Base-by-base conservation (phyloP, 306 rosid species). In the Sindora glabra region DNA sequence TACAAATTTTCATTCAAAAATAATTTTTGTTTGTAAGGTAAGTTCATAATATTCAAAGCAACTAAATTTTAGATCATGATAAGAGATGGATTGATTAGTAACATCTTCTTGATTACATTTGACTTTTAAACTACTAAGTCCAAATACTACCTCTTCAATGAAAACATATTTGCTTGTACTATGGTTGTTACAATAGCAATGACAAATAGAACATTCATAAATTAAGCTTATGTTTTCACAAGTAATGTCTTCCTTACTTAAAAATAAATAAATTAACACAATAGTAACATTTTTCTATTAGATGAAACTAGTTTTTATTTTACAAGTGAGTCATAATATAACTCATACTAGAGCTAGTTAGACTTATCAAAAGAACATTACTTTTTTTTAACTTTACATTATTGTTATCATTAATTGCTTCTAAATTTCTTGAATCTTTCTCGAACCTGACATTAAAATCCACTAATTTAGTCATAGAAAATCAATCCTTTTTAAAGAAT, bases 311-410 rank as follows among this genome's bases (percentile, higher is more conserved):
- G 32, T 44, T 59, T 49, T 69, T 49, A 59, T 48, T 59, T 40
- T 29, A 48, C n/a, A 58, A 23, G 16, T 7, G 6, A 48, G 37
- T n/a, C 10, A 4, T n/a, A 30, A 59, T 21, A 30, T 58, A 62
- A 50, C 56, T 49, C 73, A 66, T 58, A 90, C 97, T 96, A 39
- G 98, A 91, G 46, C 98, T 96, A 32, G 98, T 91, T 52, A 96
- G 98, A 65, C 98, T 96, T 92, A 91, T 91, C 74, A 91, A 64
- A 59, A 91, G 98, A 53, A 91, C 98, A 42, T 91, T 91, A 86
- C 98, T 91, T 85, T 91, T 91, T 69, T 91, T 96, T 52, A 91
- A 80, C 76, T 91, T 95, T 29, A 91, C 98, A 27, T 62, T 74
- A 41, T 91, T 85, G 18, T 85, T 87, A 56, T 90, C 81, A 71